These are phyloP conservation scores for Hymenochaete sp. DNA, from an alignment of 1,284 basidiomycete genomes.

Conservation along the genomic window DNA sequence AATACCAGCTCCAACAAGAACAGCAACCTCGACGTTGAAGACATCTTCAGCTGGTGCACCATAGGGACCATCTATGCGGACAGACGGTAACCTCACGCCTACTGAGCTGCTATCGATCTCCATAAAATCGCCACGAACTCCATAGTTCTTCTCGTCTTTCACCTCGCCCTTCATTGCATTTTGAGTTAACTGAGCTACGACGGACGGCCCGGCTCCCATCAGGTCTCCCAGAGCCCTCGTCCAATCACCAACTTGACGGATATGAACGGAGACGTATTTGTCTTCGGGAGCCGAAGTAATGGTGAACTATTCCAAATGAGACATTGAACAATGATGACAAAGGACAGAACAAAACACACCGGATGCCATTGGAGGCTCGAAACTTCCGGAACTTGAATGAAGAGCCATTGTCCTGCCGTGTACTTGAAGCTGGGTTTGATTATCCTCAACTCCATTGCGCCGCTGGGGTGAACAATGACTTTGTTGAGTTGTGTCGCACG, in stretches of 20 bases:
- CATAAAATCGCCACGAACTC: conserved; percentile 64
- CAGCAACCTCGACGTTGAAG: conserved; percentile 75
- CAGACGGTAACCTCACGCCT: conserved; percentile 50
- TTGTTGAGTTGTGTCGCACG: conserved; percentile 69
- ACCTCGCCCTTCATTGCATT: conserved; percentile 67
- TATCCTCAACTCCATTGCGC: conserved; percentile 87
- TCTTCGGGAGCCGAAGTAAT: conserved; percentile 90
- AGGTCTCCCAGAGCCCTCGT: conserved; percentile 73
- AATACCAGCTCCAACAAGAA: conserved; percentile 84
- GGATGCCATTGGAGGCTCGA: conserved; percentile 85
- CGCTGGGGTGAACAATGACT: conserved; percentile 74
- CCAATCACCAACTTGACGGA: conserved; percentile 87
- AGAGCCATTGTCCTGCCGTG: conserved; percentile 85
- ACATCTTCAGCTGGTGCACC: conserved; percentile 88
- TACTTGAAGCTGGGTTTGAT: conserved; percentile 84
- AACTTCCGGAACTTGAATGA: conserved; percentile 78
- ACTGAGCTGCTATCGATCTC: conserved; percentile 52
- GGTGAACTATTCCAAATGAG: conserved; percentile 54
- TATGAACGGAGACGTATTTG: conserved; percentile 81
- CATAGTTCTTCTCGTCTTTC: conserved; percentile 43
- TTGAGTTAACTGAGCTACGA: conserved; percentile 66
- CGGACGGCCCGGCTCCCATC: conserved; percentile 69
- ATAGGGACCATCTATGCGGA: conserved; percentile 81
- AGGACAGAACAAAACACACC: conserved; percentile 35
- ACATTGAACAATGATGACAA: conserved; percentile 8